Evolutionary conservation across 108 stramenopile genomes (phyloP).

Genomic region (Parmales sp.): DNA sequence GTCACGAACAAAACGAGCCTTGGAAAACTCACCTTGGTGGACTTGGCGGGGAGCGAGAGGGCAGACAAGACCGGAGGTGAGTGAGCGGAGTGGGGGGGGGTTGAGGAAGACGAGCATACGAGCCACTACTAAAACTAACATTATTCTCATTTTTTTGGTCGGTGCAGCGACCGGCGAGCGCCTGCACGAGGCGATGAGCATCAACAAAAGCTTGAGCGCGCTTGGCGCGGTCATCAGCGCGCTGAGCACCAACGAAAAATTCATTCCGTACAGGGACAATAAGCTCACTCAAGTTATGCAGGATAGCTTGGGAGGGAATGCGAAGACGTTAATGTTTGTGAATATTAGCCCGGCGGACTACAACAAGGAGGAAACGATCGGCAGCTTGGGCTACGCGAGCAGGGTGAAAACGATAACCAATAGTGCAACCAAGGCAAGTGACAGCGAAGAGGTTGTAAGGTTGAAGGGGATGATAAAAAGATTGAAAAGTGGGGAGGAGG

Average conservation of each 20-base stretch:
- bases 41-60: conserved; percentile 47
- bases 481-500: conserved; percentile 24
- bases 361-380: conserved; percentile 17
- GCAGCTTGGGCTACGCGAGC: not conserved
- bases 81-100: too few relatives aligned
- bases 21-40: conserved; percentile 53
- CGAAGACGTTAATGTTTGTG: conserved; percentile 36
- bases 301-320: conserved; percentile 22
- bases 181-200: conserved; percentile 37
- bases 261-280: conserved; percentile 42
- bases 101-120: too few relatives aligned
- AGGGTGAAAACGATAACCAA: not conserved
- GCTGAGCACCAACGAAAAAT: conserved; percentile 15
- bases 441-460: conserved; percentile 29
- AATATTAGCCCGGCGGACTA: conserved; percentile 26
- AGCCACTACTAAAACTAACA: too few relatives aligned
- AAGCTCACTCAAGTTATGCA: conserved; percentile 43
- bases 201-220: conserved; percentile 23
- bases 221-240: conserved; percentile 33
- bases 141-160: too few relatives aligned
- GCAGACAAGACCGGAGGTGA: conserved; percentile 40
- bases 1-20: conserved; percentile 41
- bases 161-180: conserved; percentile 39
- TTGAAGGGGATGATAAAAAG: conserved; percentile 33
- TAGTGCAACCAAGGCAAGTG: conserved; percentile 9